A percentile compares a stretch with the other conserved stretches of the same genome.
phyloP scores from a whole-genome alignment of 2,329 filamentous ascomycete genomes.

The Fusarium chuoi region DNA sequence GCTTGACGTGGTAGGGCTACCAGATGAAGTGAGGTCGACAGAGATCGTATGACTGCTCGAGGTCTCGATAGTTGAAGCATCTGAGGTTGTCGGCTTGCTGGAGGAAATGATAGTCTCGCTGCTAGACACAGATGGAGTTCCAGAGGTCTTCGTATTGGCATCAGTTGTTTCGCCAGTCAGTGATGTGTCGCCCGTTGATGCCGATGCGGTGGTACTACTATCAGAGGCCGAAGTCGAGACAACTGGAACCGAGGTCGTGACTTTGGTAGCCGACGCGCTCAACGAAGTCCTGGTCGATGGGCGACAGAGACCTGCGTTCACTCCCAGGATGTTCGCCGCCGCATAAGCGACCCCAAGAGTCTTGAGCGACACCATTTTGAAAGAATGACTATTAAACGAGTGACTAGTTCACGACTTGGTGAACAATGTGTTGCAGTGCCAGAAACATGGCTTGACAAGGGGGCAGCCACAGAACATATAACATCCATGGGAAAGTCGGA shows the following conservation, averaged over 20 bases:
- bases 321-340: neutral
- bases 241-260: neutral
- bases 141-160: neutral
- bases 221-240: neutral
- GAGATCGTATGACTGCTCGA: neutral
- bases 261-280: neutral
- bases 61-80: neutral
- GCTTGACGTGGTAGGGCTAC: neutral
- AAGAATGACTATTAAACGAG: neutral
- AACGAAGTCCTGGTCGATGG: neutral
- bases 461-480: neutral
- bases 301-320: neutral
- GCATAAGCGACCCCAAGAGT: neutral
- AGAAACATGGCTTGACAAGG: neutral
- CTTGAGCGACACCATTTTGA: conserved; percentile 11
- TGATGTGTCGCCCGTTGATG: rapidly evolving
- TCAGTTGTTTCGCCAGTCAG: neutral
- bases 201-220: rapidly evolving
- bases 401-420: neutral
- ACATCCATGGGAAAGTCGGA: too few relatives aligned
- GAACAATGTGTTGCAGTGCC: neutral
- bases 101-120: neutral
- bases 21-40: neutral
- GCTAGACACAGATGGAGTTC: neutral
- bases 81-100: neutral